Evolutionary conservation across 2,329 filamentous ascomycete genomes (phyloP), one percentile per base, ranked within the genome.

Genomic region (Talaromyces albobiverticillius): DNA sequence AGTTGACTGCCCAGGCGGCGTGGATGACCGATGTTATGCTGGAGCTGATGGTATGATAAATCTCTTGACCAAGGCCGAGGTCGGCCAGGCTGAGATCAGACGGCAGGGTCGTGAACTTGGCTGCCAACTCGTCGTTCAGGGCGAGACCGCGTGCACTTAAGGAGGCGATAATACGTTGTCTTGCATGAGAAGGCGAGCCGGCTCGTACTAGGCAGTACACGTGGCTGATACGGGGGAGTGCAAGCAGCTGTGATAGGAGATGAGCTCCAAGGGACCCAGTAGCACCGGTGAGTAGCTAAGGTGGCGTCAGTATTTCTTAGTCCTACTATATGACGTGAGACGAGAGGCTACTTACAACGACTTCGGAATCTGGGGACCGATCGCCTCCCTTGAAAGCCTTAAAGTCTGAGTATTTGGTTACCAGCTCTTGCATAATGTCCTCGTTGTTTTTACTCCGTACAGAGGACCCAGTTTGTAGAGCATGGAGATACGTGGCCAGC

Each of bases 241-340:
- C 54, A 1, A 70, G 59, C 18, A 78, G 64, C 5, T 62, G 48
- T 41, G 76, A 67, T 1, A 79, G 67, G 50, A 79, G 62, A 58
- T 78, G 77, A 8, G 70, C 71, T 0, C 77, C 77, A 22, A 80
- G 59, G 11, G 71, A 73, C 13, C 77, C 77, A 0, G 77, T 79
- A 4, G 70, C 74, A 22, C 75, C 78, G 0, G 75, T 80, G 5
- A 53, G 22, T n/a, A 53, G 16, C 43, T 46, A 14, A 20, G 36
- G 2, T 2, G 16, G 16, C 7, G 36, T 20, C 36, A 38, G 36
- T 8, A 20, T 9, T 18, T 38, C n/a, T 38, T 16, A 16, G n/a
- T 6, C 8, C 5, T n/a, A 34, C 9, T 14, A 34, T 3, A 14
- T 10, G 13, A 18, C 2, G 10, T 38, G 3, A 14, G 16, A 38